These are phyloP conservation scores for Cetradonia linearis DNA, from an alignment of 495 filamentous ascomycete genomes.

Conservation along the genomic window DNA sequence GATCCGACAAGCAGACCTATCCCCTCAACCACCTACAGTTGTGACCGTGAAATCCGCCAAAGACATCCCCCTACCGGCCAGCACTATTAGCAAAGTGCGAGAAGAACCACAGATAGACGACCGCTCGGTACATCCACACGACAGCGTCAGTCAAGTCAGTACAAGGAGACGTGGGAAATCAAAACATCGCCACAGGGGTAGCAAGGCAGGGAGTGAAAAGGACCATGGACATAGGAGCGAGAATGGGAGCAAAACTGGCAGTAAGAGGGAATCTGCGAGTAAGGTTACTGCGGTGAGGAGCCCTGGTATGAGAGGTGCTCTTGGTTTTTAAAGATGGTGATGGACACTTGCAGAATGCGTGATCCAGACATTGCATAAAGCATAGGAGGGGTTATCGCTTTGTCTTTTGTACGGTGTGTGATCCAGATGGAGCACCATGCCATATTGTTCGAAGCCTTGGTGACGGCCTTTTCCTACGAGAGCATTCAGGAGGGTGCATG, in stretches of 20 bases:
- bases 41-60: slow-evolving; percentile 23
- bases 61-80: slow-evolving; percentile 42
- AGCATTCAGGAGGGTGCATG: background rate
- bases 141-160: slow-evolving; percentile 57
- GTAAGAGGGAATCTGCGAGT: slow-evolving; percentile 1
- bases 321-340: background rate
- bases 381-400: background rate
- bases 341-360: background rate
- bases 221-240: background rate
- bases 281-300: background rate
- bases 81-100: slow-evolving; percentile 31
- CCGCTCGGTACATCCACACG: slow-evolving; percentile 44
- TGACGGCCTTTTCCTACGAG: background rate
- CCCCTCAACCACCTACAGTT: slow-evolving; percentile 5
- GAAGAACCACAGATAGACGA: slow-evolving; percentile 14
- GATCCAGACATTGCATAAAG: background rate
- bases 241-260: slow-evolving; percentile 23
- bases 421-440: background rate
- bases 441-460: background rate
- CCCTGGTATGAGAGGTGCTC: background rate
- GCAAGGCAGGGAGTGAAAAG: slow-evolving; percentile 5
- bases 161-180: slow-evolving; percentile 30
- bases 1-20: slow-evolving; percentile 29
- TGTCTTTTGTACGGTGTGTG: background rate
- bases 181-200: slow-evolving; percentile 9